Evolutionary conservation across 257 asterid genomes (phyloP).

Genomic region (Fraxinus americana): DNA sequence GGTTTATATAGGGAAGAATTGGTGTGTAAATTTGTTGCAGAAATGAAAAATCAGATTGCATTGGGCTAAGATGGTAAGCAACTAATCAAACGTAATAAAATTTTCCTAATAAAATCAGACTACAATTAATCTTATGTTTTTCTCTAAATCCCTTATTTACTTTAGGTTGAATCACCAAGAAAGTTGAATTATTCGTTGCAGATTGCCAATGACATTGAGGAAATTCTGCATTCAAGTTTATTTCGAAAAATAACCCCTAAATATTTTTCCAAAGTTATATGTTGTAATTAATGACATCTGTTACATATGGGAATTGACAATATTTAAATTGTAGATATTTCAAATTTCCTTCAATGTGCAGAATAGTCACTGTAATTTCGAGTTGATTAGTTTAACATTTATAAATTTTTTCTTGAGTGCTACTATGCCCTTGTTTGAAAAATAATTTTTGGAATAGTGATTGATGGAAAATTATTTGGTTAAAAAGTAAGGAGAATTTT

Average conservation of each 20-base stretch:
- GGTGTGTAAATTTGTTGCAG: not conserved
- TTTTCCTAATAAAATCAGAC: not conserved
- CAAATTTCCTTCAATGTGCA: constrained; percentile 1
- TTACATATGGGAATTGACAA: not conserved
- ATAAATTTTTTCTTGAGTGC: not conserved
- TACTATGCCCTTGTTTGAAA: too few species aligned
- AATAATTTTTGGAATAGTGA: too few species aligned
- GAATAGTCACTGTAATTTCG: not conserved
- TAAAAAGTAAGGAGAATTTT: too few species aligned
- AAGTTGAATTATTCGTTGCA: not conserved
- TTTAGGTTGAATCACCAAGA: not conserved
- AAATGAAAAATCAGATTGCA: constrained; percentile 15
- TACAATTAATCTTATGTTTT: constrained; percentile 17
- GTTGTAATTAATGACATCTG: constrained; percentile 2
- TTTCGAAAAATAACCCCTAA: not conserved
- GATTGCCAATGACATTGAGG: constrained; percentile 3
- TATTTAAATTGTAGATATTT: not conserved
- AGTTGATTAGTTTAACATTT: not conserved
- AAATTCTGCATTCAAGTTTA: constrained; percentile 8
- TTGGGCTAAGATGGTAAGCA: constrained; percentile 11
- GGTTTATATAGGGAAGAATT: constrained; percentile 15
- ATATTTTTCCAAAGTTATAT: constrained; percentile 12
- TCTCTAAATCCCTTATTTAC: constrained; percentile 4
- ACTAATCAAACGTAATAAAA: constrained; percentile 9
- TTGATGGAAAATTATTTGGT: too few species aligned